Percentiles rank a stretch among this genome's conserved stretches.
Evolutionary conservation across 192 early-diverging fungal species (phyloP).

Genomic region (Coemansia sp.): DNA sequence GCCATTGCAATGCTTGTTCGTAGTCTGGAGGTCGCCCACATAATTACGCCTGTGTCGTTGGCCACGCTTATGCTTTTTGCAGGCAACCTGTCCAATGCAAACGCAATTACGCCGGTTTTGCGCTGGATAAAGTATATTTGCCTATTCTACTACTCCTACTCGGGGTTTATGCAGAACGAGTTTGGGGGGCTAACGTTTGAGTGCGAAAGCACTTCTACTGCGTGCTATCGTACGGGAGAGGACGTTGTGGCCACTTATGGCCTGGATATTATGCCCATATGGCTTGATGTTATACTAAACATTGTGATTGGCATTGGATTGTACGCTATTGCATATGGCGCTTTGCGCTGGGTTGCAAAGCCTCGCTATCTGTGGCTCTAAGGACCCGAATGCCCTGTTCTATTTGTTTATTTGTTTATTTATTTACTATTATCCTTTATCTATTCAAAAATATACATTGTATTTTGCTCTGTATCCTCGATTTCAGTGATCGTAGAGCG

Average conservation of each 20-base stretch:
- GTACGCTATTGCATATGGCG: slow-evolving; percentile 23
- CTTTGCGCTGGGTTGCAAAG: slow-evolving; percentile 42
- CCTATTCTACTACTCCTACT: too few relatives aligned
- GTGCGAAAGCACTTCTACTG: slow-evolving; percentile 1
- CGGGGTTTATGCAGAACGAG: too few relatives aligned
- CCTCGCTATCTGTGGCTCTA: slow-evolving; percentile 43
- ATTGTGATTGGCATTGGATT: slow-evolving; percentile 22
- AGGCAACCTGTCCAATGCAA: slow-evolving; percentile 40
- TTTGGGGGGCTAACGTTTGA: slow-evolving; percentile 37
- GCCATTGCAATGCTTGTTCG: slow-evolving; percentile 30
- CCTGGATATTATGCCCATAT: slow-evolving; percentile 26
- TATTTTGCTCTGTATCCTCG: too few relatives aligned
- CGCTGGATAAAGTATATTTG: too few relatives aligned
- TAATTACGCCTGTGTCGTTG: slow-evolving; percentile 30
- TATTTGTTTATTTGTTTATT: not conserved
- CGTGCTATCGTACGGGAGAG: slow-evolving; percentile 28
- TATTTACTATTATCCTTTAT: too few relatives aligned
- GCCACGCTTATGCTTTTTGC: slow-evolving; percentile 40
- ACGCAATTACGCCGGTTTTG: slow-evolving; percentile 43
- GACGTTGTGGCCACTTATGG: slow-evolving; percentile 34
- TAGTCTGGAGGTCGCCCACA: slow-evolving; percentile 30
- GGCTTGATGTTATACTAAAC: slow-evolving; percentile 21
- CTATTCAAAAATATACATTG: too few relatives aligned
- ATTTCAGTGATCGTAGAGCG: too few relatives aligned
- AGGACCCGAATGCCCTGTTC: not conserved